Evolutionary conservation across 768 basidiomycete genomes (phyloP).

Genomic region (Artomyces pyxidatus): DNA sequence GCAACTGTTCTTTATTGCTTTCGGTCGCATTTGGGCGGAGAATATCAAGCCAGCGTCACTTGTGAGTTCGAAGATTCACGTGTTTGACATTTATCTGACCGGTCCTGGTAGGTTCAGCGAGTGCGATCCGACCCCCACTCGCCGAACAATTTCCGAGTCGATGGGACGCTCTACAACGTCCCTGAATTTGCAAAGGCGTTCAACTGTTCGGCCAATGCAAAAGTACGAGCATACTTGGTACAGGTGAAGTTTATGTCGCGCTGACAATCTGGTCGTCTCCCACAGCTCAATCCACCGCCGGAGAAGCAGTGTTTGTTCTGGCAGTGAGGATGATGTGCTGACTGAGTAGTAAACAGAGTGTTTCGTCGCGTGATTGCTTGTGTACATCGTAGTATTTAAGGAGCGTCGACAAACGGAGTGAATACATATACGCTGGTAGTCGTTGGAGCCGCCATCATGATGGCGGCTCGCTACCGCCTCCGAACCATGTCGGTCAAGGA

Average conservation of each 20-base stretch:
- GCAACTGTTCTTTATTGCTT: constrained; percentile 91
- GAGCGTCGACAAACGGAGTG: too few species aligned
- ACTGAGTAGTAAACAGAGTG: too few species aligned
- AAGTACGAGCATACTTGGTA: constrained; percentile 57
- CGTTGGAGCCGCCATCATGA: too few species aligned
- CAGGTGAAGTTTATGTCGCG: not conserved
- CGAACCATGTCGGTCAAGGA: too few species aligned
- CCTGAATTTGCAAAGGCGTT: constrained; percentile 86
- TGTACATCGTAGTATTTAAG: not conserved
- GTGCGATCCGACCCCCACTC: constrained; percentile 88
- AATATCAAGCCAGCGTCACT: constrained; percentile 74
- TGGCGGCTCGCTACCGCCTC: too few species aligned
- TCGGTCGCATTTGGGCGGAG: constrained; percentile 81
- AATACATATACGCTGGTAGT: too few species aligned
- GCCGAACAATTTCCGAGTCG: constrained; percentile 68
- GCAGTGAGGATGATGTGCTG: too few species aligned
- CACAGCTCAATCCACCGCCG: constrained; percentile 72
- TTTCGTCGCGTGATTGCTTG: too few species aligned
- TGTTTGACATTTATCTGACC: not conserved
- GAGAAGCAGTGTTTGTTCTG: constrained; percentile 79
- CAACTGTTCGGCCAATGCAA: constrained; percentile 67
- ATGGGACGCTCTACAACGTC: constrained; percentile 82
- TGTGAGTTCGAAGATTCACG: constrained; percentile 30
- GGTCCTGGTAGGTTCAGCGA: constrained; percentile 47
- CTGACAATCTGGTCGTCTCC: not conserved